Percentiles rank a stretch among this genome's conserved stretches.
Conservation (phyloP, 1,139 yeast genomes). For the Yamadazyma triangularis region DNA sequence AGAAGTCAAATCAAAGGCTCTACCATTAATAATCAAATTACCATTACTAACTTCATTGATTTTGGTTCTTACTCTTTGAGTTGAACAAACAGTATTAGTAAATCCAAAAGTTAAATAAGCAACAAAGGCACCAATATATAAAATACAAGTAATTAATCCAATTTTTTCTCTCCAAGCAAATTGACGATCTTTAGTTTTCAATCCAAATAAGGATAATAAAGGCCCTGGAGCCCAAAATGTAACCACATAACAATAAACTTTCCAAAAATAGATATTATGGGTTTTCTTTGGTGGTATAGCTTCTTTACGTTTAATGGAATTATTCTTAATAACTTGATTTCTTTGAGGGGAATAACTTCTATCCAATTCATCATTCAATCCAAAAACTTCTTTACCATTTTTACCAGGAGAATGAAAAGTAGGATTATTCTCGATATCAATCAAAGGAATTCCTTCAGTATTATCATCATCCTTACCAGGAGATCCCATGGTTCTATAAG, state of each 20-base stretch:
- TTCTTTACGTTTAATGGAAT: conserved; percentile 7
- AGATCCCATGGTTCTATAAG: conserved; percentile 8
- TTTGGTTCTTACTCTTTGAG: conserved; percentile 46
- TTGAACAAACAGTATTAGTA: conserved; percentile 76
- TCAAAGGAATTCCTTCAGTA: conserved; percentile 44
- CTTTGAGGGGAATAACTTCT: conserved; percentile 22
- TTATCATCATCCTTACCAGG: conserved; percentile 15
- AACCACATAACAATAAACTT: conserved; percentile 67
- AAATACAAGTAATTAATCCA: conserved; percentile 72
- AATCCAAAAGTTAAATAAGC: conserved; percentile 92
- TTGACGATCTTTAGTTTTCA: conserved; percentile 75
- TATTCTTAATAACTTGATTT: conserved; percentile 20
- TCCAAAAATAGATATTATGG: conserved; percentile 62
- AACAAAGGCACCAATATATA: conserved; percentile 70
- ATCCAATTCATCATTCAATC: conserved; percentile 55
- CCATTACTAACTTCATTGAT: conserved; percentile 55
- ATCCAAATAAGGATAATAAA: conserved; percentile 65
- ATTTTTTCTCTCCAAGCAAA: conserved; percentile 97
- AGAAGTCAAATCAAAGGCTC: conserved; percentile 65
- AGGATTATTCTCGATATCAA: conserved; percentile 20
- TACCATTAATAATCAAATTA: conserved; percentile 75
- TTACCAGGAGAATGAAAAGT: conserved; percentile 11
- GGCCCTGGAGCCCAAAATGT: conserved; percentile 94
- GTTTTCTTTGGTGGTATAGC: conserved; percentile 13
- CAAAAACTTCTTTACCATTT: conserved; percentile 52